Evolutionary conservation across 202 grass and related monocot genomes (phyloP).

Genomic region (Dendrocalamus latiflorus): DNA sequence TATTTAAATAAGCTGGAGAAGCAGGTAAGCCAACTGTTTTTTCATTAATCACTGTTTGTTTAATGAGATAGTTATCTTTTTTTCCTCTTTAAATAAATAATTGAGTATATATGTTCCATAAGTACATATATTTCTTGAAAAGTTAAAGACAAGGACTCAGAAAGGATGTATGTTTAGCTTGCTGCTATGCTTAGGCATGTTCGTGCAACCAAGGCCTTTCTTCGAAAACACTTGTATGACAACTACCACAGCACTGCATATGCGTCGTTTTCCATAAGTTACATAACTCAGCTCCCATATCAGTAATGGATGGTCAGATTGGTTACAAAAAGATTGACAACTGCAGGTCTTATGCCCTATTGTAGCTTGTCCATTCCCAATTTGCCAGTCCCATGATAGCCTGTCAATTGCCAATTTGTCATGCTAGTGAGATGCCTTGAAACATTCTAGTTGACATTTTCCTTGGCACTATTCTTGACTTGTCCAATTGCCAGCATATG

Average conservation of each 20-base stretch:
- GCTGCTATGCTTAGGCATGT: not conserved
- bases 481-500: not conserved
- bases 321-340: slow-evolving; percentile 24
- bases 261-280: not conserved
- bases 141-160: not conserved
- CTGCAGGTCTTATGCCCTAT: not conserved
- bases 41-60: not conserved
- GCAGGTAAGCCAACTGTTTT: slow-evolving; percentile 37
- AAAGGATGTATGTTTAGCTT: not conserved
- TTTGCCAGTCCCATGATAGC: slow-evolving; percentile 22
- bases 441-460: slow-evolving; percentile 21
- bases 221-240: not conserved
- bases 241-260: not conserved
- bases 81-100: not conserved
- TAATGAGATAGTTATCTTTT: not conserved
- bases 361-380: slow-evolving; percentile 18
- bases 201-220: not conserved
- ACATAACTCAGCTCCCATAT: slow-evolving; percentile 14
- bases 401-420: not conserved
- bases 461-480: not conserved
- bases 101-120: not conserved
- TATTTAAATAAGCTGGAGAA: slow-evolving; percentile 60
- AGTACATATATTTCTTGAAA: not conserved
- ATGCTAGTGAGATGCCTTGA: slow-evolving; percentile 25
- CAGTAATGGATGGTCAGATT: slow-evolving; percentile 8